Evolutionary conservation across 1,284 basidiomycete genomes (phyloP).

Genomic region (Rhizoctonia solani): DNA sequence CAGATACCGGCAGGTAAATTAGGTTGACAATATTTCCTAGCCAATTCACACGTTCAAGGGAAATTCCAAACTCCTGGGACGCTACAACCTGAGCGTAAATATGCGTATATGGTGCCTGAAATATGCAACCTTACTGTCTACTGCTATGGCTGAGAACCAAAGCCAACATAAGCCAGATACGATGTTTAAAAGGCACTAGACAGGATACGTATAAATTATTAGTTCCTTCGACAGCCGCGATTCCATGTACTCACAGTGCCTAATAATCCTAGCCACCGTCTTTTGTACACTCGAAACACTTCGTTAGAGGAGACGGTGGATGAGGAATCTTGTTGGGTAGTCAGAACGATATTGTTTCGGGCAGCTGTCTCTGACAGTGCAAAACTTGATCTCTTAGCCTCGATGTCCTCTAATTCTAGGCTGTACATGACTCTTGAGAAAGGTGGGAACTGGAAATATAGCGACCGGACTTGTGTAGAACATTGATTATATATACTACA

Average conservation of each 20-base stretch:
- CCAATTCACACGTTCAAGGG: conserved; percentile 73
- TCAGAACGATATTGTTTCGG: not conserved
- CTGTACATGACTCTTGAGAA: no score
- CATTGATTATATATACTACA: no score
- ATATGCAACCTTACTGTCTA: conserved; percentile 55
- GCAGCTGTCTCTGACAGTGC: not conserved
- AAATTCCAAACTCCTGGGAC: conserved; percentile 61
- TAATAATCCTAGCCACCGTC: conserved; percentile 64
- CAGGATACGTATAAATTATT: not conserved
- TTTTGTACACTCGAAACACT: conserved; percentile 64
- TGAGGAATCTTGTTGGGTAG: not conserved
- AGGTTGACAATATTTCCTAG: conserved; percentile 68
- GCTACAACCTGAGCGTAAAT: conserved; percentile 49
- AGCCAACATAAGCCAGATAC: conserved; percentile 66
- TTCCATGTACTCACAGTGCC: conserved; percentile 53
- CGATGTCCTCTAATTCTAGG: not conserved
- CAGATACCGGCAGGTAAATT: conserved; percentile 62
- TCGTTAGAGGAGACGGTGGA: not conserved
- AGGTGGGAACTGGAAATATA: no score
- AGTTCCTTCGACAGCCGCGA: not conserved
- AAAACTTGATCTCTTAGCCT: conserved; percentile 9
- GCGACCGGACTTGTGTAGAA: no score
- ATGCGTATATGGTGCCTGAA: conserved; percentile 1
- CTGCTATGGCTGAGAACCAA: conserved; percentile 77
- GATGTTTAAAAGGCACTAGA: conserved; percentile 63